phyloP scores from a whole-genome alignment of 495 filamentous ascomycete species.

The Penicillium alfredii region DNA sequence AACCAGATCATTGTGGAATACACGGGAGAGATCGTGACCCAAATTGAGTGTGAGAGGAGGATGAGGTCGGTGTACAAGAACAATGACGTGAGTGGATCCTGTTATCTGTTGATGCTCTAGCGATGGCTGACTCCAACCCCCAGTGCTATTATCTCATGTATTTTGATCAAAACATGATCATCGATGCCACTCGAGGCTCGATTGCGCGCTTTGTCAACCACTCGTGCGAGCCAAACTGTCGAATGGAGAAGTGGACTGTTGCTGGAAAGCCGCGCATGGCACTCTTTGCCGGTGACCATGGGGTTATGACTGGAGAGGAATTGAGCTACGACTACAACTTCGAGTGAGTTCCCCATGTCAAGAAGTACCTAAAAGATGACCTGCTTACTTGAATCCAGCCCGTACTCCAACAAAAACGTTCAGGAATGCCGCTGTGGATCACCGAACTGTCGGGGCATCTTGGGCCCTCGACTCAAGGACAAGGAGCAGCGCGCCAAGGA shows the following conservation, averaged over 20 bases:
- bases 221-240: slow-evolving; percentile 93
- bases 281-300: slow-evolving; percentile 83
- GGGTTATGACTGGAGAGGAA: slow-evolving; percentile 90
- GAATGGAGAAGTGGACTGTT: slow-evolving; percentile 98
- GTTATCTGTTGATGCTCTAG: not conserved
- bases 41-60: slow-evolving; percentile 82
- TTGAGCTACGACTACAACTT: slow-evolving; percentile 99
- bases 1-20: slow-evolving; percentile 98
- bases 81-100: slow-evolving; percentile 60
- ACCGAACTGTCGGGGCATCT: slow-evolving; percentile 66
- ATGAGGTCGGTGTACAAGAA: slow-evolving; percentile 91
- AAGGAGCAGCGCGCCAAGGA: slow-evolving; percentile 38
- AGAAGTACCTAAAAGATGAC: no score
- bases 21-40: slow-evolving; percentile 92
- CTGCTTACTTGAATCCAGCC: slow-evolving; percentile 31
- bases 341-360: slow-evolving; percentile 47
- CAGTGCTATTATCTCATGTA: slow-evolving; percentile 98
- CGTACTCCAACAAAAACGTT: slow-evolving; percentile 74
- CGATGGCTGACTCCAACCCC: slow-evolving; percentile 12
- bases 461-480: slow-evolving; percentile 66
- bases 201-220: slow-evolving; percentile 98
- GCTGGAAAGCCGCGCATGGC: slow-evolving; percentile 93
- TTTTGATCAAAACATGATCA: slow-evolving; percentile 97
- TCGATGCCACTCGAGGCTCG: slow-evolving; percentile 90
- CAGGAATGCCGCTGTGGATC: slow-evolving; percentile 79